These are phyloP conservation scores for Zygoascus flipseniorum DNA, from an alignment of 805 yeast species.

Conservation along the genomic window DNA sequence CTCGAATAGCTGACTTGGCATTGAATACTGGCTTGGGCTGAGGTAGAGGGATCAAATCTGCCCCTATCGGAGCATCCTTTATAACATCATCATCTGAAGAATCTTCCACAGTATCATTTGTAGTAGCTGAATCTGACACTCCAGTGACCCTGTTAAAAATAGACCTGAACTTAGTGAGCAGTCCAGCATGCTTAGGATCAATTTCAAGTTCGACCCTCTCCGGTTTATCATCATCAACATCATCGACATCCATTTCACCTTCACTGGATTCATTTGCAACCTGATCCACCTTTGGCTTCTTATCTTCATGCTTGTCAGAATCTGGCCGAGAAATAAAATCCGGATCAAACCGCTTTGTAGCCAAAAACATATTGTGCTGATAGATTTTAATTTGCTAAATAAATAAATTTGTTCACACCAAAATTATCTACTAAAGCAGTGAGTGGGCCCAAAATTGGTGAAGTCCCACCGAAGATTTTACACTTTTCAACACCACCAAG, in stretches of 20 bases:
- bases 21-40: slow-evolving; percentile 38
- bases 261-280: slow-evolving; percentile 4
- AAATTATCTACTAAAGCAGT: not conserved
- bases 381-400: not conserved
- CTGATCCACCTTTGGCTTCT: slow-evolving; percentile 1
- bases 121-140: not conserved
- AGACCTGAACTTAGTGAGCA: slow-evolving; percentile 44
- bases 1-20: slow-evolving; percentile 29
- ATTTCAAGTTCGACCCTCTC: slow-evolving; percentile 7
- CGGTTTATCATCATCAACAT: not conserved
- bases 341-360: slow-evolving; percentile 17
- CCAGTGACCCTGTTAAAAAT: not conserved
- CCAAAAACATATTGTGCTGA: slow-evolving; percentile 9
- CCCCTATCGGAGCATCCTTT: slow-evolving; percentile 12
- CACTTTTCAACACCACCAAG: not conserved
- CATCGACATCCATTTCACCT: not conserved
- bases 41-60: slow-evolving; percentile 63
- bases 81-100: slow-evolving; percentile 9
- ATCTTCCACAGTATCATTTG: slow-evolving; percentile 9
- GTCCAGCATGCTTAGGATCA: slow-evolving; percentile 39
- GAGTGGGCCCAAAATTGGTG: not conserved
- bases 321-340: not conserved
- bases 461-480: not conserved
- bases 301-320: not conserved
- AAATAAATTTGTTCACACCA: slow-evolving; percentile 2